Percentiles rank a stretch among this genome's conserved stretches.
Conservation (phyloP, 1,284 basidiomycete genomes). For the Cutaneotrichosporon cutaneum region DNA sequence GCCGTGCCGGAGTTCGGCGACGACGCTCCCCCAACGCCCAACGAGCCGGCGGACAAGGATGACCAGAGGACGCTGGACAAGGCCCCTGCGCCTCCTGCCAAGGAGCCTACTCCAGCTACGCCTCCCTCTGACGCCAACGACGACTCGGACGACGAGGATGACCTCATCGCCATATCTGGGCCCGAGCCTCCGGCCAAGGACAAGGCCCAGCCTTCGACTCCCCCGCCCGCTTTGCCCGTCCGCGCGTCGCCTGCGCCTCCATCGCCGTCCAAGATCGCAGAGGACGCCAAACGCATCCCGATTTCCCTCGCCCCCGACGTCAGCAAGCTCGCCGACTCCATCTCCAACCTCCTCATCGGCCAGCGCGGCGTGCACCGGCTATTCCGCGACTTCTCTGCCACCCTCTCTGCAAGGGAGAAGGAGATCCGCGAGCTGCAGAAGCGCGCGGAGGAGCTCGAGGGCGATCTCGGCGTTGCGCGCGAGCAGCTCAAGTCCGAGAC, state of each 20-base stretch:
- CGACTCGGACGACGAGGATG: slow-evolving; percentile 11
- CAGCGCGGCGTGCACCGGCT: slow-evolving; percentile 50
- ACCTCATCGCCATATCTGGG: slow-evolving; percentile 6
- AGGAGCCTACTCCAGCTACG: background rate
- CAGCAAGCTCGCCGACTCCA: slow-evolving; percentile 32
- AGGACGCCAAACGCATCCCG: background rate
- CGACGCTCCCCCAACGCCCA: background rate
- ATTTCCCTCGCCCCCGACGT: slow-evolving; percentile 2
- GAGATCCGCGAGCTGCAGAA: slow-evolving; percentile 73
- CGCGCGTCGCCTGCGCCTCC: background rate
- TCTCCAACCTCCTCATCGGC: slow-evolving; percentile 49
- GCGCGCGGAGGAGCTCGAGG: slow-evolving; percentile 72
- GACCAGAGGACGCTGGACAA: slow-evolving; percentile 2
- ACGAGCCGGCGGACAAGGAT: slow-evolving; percentile 3
- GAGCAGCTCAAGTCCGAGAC: slow-evolving; percentile 69
- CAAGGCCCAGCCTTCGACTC: background rate
- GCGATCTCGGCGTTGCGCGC: slow-evolving; percentile 55
- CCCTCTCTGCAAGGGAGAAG: slow-evolving; percentile 38
- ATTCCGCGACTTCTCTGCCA: slow-evolving; percentile 46
- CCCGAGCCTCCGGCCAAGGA: background rate
- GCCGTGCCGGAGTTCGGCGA: slow-evolving; percentile 16
- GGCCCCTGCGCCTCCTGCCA: background rate
- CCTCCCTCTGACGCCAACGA: background rate
- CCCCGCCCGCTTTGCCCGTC: background rate
- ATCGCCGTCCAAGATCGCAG: slow-evolving; percentile 10